These are phyloP conservation scores for Colletotrichum paranaense DNA, from an alignment of 2,329 filamentous ascomycete genomes.

Conservation along the genomic window DNA sequence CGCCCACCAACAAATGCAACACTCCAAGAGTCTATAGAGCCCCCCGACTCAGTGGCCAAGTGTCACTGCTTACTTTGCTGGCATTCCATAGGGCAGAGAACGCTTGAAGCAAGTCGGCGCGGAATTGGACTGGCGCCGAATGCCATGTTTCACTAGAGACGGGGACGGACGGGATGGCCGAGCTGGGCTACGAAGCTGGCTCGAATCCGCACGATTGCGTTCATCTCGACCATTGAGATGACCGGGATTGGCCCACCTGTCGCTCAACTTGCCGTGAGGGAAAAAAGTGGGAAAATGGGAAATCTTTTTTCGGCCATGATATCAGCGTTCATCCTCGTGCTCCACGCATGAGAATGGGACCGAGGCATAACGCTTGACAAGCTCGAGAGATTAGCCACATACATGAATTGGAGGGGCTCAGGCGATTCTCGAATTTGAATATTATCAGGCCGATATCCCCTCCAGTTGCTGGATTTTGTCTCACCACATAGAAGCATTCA, in stretches of 20 bases:
- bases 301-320: constrained; percentile 27
- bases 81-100: not conserved
- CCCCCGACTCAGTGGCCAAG: not conserved
- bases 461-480: not conserved
- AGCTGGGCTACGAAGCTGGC: constrained; percentile 4
- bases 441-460: constrained; percentile 18
- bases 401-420: not conserved
- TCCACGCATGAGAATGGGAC: constrained; percentile 32
- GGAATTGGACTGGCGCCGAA: constrained; percentile 27
- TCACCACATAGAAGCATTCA: not conserved
- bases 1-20: not conserved
- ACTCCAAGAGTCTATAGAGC: not conserved
- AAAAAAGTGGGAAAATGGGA: constrained; percentile 28
- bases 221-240: constrained; percentile 22
- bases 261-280: constrained; percentile 5
- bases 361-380: constrained; percentile 26
- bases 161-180: constrained; percentile 26
- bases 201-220: constrained; percentile 8
- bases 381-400: constrained; percentile 21
- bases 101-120: constrained; percentile 15
- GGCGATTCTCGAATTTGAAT: constrained; percentile 1
- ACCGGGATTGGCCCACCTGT: constrained; percentile 24
- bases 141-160: constrained; percentile 26
- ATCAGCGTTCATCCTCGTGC: constrained; percentile 29
- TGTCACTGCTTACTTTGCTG: not conserved